These are phyloP conservation scores for Kodamaea sagamina DNA, from an alignment of 805 yeast species.

Conservation along the genomic window DNA sequence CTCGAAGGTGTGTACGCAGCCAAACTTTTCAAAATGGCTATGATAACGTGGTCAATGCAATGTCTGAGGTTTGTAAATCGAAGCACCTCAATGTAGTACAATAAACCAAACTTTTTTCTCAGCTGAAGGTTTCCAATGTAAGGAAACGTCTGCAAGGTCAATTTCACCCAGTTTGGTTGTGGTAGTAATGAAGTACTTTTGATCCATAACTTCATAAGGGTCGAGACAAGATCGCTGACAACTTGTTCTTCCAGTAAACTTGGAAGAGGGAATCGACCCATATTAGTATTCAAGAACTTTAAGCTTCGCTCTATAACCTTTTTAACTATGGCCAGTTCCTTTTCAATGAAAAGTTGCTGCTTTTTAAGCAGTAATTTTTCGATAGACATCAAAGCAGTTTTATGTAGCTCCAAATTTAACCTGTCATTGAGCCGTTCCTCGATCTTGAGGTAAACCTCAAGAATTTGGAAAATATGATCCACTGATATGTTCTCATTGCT, in stretches of 20 bases:
- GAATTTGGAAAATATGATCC: constrained; percentile 9
- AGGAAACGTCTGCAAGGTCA: constrained; percentile 40
- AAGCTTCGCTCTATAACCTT: constrained; percentile 10
- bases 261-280: constrained; percentile 39
- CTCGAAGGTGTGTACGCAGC: constrained; percentile 27
- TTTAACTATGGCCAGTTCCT: background rate
- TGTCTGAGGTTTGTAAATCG: constrained; percentile 21
- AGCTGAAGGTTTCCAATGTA: constrained; percentile 41
- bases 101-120: constrained; percentile 35
- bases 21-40: constrained; percentile 27
- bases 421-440: constrained; percentile 8
- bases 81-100: constrained; percentile 29
- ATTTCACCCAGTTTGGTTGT: constrained; percentile 35
- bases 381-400: constrained; percentile 4
- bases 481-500: background rate
- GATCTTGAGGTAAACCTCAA: constrained; percentile 10
- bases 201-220: constrained; percentile 34
- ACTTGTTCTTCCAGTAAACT: constrained; percentile 23
- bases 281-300: constrained; percentile 25
- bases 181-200: constrained; percentile 18
- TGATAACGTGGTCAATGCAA: constrained; percentile 25
- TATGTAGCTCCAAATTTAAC: constrained; percentile 8
- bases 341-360: background rate
- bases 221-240: constrained; percentile 27
- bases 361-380: background rate